Evolutionary conservation across 23 red algal genomes (phyloP), one percentile per base, ranked within the genome.

Genomic region (Gracilaria vermiculophylla): DNA sequence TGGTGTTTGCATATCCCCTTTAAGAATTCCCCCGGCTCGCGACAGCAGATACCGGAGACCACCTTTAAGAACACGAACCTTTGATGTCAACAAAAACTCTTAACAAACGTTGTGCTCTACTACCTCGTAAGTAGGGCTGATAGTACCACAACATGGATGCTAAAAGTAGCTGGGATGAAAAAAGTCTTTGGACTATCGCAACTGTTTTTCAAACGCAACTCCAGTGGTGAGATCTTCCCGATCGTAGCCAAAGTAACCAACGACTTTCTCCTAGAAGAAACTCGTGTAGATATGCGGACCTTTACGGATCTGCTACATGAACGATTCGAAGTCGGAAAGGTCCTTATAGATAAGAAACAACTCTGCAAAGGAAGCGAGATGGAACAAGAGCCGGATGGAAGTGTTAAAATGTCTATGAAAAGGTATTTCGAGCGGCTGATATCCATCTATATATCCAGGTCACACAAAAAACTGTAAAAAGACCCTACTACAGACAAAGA

Each of bases 361-460:
- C 6, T 41, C 54, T 83, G 62, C 36, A 64, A 83, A 10, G 78
- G 55, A 28, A 64, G 78, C 36, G 35, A 47, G 4, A 65, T 83
- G 10, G 21, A 60, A 6, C 58, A 83, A 43, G 4, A 7, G 5
- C 24, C 4, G 7, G 10, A 60, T 36, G 78, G 78, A 9, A 20
- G 37, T 47, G 44, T 65, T 65, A 6, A 6, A 23, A 4, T 83
- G 4, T 13, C 3, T 10, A 83, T 83, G 78, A 36, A 83, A 40
- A 5, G 3, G 37, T 83, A 44, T 25, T 6, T 64, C 3, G 35
- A 83, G 9, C 12, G 11, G 8, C 7, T 83, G 5, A 41, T 9
- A 20, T 14, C 32, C 14, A 62, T 83, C 51, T 17, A 8, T 34
- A 28, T 83, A 9, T 36, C 78, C 4, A 5, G 40, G 15, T 42